Conservation (phyloP, 2,329 filamentous ascomycete species). For the Fusarium incarnatum region DNA sequence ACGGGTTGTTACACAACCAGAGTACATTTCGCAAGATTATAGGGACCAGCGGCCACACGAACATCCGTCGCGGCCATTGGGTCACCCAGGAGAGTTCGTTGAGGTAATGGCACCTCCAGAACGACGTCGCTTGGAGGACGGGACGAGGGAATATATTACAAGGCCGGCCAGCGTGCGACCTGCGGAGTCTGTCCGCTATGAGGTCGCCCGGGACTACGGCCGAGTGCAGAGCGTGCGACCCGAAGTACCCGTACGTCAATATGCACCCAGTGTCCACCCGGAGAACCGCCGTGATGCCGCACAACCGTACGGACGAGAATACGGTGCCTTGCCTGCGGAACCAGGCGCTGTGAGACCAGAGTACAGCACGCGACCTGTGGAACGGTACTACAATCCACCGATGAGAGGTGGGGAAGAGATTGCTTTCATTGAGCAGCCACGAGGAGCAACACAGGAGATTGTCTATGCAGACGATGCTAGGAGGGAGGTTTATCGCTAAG, state of each 20-base stretch:
- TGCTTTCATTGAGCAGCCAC: constrained; percentile 59
- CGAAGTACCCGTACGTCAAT: constrained; percentile 49
- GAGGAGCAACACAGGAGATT: constrained; percentile 56
- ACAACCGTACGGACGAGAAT: constrained; percentile 51
- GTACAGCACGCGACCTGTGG: constrained; percentile 58
- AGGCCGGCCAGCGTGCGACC: constrained; percentile 71
- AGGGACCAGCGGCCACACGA: constrained; percentile 69
- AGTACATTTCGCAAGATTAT: constrained; percentile 64
- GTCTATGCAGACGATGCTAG: constrained; percentile 59
- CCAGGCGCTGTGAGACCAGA: constrained; percentile 45
- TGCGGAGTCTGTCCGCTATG: constrained; percentile 57
- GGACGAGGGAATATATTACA: constrained; percentile 64
- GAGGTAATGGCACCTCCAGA: constrained; percentile 59
- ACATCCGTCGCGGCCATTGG: constrained; percentile 64
- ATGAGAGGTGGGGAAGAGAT: constrained; percentile 53
- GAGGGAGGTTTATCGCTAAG: constrained; percentile 53
- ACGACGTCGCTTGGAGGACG: constrained; percentile 58
- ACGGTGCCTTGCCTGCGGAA: constrained; percentile 44
- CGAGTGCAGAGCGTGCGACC: constrained; percentile 59
- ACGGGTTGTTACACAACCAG: constrained; percentile 72
- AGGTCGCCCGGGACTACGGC: constrained; percentile 56
- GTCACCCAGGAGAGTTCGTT: constrained; percentile 59
- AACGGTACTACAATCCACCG: constrained; percentile 58
- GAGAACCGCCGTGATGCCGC: constrained; percentile 47
- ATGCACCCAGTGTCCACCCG: constrained; percentile 44